phyloP scores from a whole-genome alignment of 2,329 filamentous ascomycete species.

The Diaporthe eres region DNA sequence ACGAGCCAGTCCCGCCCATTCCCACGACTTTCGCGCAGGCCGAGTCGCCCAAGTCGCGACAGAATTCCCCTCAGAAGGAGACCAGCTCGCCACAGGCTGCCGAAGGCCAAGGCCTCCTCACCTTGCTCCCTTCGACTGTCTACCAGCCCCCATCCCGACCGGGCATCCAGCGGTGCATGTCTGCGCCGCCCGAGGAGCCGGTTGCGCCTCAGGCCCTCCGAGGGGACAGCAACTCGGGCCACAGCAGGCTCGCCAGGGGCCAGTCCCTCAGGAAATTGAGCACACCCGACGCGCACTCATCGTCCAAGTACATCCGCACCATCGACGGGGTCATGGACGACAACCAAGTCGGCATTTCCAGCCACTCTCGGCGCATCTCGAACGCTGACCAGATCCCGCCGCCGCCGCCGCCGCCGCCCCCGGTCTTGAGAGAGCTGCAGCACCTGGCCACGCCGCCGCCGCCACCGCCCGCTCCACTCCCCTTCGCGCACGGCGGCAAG shows the following conservation, averaged over 20 bases:
- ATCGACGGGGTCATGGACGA: constrained; percentile 62
- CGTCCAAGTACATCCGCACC: constrained; percentile 57
- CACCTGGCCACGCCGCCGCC: constrained; percentile 73
- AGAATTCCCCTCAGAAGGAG: constrained; percentile 52
- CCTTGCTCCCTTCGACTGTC: constrained; percentile 71
- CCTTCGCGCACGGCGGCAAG: constrained; percentile 56
- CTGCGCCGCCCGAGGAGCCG: constrained; percentile 68
- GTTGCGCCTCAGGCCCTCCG: constrained; percentile 50
- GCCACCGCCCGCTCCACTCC: constrained; percentile 72
- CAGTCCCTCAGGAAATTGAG: constrained; percentile 55
- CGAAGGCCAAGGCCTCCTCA: constrained; percentile 49
- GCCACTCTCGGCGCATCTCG: constrained; percentile 59
- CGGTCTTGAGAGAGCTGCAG: constrained; percentile 73
- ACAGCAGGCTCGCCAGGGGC: constrained; percentile 46
- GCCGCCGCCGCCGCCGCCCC: constrained; percentile 68
- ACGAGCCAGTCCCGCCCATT: constrained; percentile 69
- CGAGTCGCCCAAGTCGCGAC: constrained; percentile 54
- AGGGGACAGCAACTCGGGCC: constrained; percentile 42
- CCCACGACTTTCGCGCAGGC: constrained; percentile 62
- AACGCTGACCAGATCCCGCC: constrained; percentile 65
- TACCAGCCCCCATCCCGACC: constrained; percentile 68
- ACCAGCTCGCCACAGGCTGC: constrained; percentile 39
- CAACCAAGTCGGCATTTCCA: constrained; percentile 43
- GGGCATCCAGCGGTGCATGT: constrained; percentile 72
- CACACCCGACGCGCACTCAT: constrained; percentile 51